Percentiles rank a stretch among this genome's conserved stretches.
Evolutionary conservation across 352 stramenopile genomes (phyloP).

Genomic region (Thraustochytrium sp.): DNA sequence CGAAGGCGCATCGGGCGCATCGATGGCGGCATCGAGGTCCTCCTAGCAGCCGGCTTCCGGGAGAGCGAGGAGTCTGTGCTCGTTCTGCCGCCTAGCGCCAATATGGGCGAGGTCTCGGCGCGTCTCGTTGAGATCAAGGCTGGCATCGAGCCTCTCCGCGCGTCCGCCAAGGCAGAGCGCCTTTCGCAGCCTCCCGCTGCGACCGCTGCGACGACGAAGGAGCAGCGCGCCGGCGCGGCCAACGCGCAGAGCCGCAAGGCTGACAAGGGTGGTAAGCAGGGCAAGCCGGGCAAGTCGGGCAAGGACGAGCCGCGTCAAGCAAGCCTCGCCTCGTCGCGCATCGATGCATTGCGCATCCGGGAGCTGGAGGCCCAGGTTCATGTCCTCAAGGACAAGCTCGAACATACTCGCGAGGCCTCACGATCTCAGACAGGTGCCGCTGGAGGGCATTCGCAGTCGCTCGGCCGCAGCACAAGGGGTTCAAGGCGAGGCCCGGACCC

Average conservation of each 20-base stretch:
- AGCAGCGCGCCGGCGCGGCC: not conserved
- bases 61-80: conserved; percentile 28
- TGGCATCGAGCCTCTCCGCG: not conserved
- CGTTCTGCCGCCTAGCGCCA: not conserved
- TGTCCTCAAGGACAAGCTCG: conserved; percentile 36
- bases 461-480: too few species aligned
- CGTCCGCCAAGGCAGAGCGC: not conserved
- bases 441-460: not conserved
- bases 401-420: not conserved
- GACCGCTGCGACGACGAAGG: not conserved
- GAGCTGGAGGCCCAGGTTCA: conserved; percentile 41
- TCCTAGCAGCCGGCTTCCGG: conserved; percentile 8
- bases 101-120: not conserved
- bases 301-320: not conserved
- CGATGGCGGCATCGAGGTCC: conserved; percentile 15
- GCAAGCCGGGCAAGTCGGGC: not conserved
- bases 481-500: too few species aligned
- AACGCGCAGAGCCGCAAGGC: too few species aligned
- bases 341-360: not conserved
- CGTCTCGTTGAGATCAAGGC: conserved; percentile 16
- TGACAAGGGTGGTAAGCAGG: too few species aligned
- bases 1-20: conserved; percentile 4
- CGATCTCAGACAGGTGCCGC: too few species aligned
- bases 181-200: not conserved
- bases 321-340: too few species aligned